phyloP scores from a whole-genome alignment of 805 yeast genomes.

The Barnettozyma botsteinii region DNA sequence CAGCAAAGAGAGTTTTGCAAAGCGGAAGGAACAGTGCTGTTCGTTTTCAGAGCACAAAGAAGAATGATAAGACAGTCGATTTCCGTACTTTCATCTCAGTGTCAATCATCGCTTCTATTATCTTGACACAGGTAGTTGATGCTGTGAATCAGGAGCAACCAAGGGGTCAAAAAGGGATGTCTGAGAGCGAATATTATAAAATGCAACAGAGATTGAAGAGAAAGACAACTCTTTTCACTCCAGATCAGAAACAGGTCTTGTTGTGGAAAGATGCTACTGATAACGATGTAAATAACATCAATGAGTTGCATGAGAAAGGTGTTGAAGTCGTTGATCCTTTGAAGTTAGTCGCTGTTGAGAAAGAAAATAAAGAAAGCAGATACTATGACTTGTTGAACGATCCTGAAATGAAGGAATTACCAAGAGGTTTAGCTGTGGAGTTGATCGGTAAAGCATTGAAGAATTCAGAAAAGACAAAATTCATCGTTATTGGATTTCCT shows the following conservation, averaged over 20 bases:
- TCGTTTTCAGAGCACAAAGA: constrained; percentile 5
- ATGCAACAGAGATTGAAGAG: constrained; percentile 46
- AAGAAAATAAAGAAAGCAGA: constrained; percentile 36
- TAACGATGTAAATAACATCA: constrained; percentile 12
- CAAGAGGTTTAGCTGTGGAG: constrained; percentile 31
- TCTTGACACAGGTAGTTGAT: constrained; percentile 35
- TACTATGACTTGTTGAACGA: constrained; percentile 48
- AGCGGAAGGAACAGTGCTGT: not conserved
- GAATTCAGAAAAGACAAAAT: constrained; percentile 26
- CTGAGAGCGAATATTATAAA: constrained; percentile 37
- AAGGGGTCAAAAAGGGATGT: constrained; percentile 19
- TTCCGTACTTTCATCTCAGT: constrained; percentile 36
- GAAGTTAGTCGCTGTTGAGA: constrained; percentile 41
- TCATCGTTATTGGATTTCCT: constrained; percentile 55
- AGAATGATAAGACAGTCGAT: constrained; percentile 25
- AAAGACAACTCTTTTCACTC: constrained; percentile 37
- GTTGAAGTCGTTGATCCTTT: constrained; percentile 44
- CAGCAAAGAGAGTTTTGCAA: not conserved
- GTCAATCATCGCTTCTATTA: constrained; percentile 40
- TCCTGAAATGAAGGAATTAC: constrained; percentile 25
- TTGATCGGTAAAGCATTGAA: constrained; percentile 29
- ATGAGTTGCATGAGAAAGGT: constrained; percentile 8
- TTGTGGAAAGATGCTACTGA: constrained; percentile 29
- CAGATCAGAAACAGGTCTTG: constrained; percentile 37
- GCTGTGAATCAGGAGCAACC: constrained; percentile 32